Percentiles rank a stretch among this genome's conserved stretches.
Conservation (phyloP, 2,329 filamentous ascomycete species). For the Karstenula rhodostoma region DNA sequence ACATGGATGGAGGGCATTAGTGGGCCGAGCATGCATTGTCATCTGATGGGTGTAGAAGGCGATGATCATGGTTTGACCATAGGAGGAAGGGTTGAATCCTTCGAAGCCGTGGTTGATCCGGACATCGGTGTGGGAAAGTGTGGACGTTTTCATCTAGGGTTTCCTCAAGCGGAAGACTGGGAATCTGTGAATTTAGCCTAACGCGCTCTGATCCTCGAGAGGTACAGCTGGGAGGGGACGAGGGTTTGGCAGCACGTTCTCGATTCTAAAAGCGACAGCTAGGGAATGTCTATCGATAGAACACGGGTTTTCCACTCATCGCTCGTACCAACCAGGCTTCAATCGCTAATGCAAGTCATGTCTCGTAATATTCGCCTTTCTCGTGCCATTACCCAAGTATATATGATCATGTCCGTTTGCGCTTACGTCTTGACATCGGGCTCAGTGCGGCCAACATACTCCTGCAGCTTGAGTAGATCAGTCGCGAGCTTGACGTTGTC, state of each 20-base stretch:
- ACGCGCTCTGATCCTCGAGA: background rate
- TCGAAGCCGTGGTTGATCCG: conserved; percentile 46
- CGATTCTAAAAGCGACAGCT: background rate
- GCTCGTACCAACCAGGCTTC: background rate
- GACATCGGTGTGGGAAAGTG: conserved; percentile 51
- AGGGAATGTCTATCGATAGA: conserved; percentile 5
- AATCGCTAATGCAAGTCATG: conserved; percentile 14
- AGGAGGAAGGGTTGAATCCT: conserved; percentile 50
- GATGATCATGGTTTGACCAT: conserved; percentile 35
- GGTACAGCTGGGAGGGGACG: background rate
- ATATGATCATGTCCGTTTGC: background rate
- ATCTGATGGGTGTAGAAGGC: conserved; percentile 30
- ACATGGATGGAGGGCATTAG: conserved; percentile 52
- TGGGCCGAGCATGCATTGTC: conserved; percentile 50
- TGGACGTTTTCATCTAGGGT: conserved; percentile 54
- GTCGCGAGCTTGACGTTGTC: conserved; percentile 88
- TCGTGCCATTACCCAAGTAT: conserved; percentile 8
- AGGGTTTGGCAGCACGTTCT: background rate
- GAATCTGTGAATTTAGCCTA: conserved; percentile 38
- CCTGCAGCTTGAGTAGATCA: conserved; percentile 87
- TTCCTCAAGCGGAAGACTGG: conserved; percentile 53
- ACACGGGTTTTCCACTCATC: background rate
- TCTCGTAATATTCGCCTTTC: conserved; percentile 13
- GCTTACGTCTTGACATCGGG: conserved; percentile 93
- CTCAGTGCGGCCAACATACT: conserved; percentile 89